Conservation (phyloP, 768 basidiomycete genomes). For the Hericium rajendrae region DNA sequence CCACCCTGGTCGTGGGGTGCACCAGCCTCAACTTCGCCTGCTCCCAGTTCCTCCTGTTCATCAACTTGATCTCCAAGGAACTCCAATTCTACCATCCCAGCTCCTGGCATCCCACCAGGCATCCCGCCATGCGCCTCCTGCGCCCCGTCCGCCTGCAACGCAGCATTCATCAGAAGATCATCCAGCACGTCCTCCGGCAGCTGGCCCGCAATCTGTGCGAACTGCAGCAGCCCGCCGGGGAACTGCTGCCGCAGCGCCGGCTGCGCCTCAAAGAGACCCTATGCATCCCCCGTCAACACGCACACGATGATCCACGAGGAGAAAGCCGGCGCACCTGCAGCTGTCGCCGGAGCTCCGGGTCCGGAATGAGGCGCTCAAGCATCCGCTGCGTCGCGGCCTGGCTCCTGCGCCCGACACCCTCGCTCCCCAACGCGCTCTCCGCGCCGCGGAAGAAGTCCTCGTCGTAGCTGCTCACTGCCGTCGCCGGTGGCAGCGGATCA, state of each 20-base stretch:
- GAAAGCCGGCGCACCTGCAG: conserved; percentile 33
- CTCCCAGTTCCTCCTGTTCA: background rate
- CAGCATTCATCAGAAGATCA: conserved; percentile 7
- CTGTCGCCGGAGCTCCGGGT: conserved; percentile 46
- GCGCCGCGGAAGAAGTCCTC: conserved; percentile 62
- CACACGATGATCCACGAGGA: background rate
- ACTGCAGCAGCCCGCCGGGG: conserved; percentile 57
- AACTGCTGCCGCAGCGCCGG: conserved; percentile 46
- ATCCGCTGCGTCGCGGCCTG: conserved; percentile 41
- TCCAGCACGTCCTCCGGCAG: conserved; percentile 13
- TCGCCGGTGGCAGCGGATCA: conserved; percentile 78
- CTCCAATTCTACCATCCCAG: conserved; percentile 12
- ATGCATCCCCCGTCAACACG: conserved; percentile 2
- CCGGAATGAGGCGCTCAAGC: conserved; percentile 48
- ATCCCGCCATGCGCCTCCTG: background rate
- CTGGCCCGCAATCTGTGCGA: conserved; percentile 10
- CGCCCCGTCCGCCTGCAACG: conserved; percentile 10
- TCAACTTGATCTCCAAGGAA: conserved; percentile 1
- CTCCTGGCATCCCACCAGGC: conserved; percentile 14
- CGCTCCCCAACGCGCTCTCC: conserved; percentile 38
- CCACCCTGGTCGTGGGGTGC: background rate
- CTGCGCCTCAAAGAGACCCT: conserved; percentile 49
- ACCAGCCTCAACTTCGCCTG: background rate
- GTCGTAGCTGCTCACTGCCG: conserved; percentile 53
- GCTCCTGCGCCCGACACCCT: conserved; percentile 22